phyloP scores from a whole-genome alignment of 2,329 filamentous ascomycete genomes.

The Alternaria hordeiaustralica region DNA sequence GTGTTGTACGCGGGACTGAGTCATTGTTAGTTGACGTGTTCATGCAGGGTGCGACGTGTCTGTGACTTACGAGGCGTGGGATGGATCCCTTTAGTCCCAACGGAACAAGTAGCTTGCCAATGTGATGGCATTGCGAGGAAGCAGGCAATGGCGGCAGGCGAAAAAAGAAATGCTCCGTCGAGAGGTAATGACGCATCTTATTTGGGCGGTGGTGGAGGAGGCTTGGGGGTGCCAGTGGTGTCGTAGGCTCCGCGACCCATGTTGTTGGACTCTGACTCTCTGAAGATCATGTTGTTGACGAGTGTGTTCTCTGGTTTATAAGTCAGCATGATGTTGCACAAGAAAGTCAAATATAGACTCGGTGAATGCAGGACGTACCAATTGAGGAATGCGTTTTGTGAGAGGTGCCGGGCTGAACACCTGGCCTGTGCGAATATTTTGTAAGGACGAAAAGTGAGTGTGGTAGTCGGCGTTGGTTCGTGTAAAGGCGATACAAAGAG shows the following conservation, averaged over 20 bases:
- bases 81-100: slow-evolving; percentile 44
- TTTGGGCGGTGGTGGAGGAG: slow-evolving; percentile 51
- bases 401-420: slow-evolving; percentile 29
- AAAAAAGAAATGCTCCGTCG: slow-evolving; percentile 12
- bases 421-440: slow-evolving; percentile 23
- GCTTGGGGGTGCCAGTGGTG: slow-evolving; percentile 57
- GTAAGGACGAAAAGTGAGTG: slow-evolving; percentile 22
- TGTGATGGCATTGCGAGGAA: background rate
- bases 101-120: slow-evolving; percentile 21
- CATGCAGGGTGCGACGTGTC: slow-evolving; percentile 36
- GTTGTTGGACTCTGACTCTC: slow-evolving; percentile 51
- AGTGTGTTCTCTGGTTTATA: slow-evolving; percentile 38
- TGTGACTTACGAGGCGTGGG: slow-evolving; percentile 43
- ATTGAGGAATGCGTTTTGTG: slow-evolving; percentile 24
- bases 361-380: slow-evolving; percentile 25
- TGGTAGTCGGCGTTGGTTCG: slow-evolving; percentile 21
- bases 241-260: slow-evolving; percentile 59
- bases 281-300: slow-evolving; percentile 51
- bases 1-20: slow-evolving; percentile 32
- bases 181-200: slow-evolving; percentile 23
- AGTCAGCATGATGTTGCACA: slow-evolving; percentile 33
- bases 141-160: slow-evolving; percentile 1
- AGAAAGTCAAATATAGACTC: slow-evolving; percentile 13
- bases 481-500: slow-evolving; percentile 13
- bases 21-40: slow-evolving; percentile 37